Base-by-base conservation (phyloP, 345 rosid species). In the Fremontodendron californicum region DNA sequence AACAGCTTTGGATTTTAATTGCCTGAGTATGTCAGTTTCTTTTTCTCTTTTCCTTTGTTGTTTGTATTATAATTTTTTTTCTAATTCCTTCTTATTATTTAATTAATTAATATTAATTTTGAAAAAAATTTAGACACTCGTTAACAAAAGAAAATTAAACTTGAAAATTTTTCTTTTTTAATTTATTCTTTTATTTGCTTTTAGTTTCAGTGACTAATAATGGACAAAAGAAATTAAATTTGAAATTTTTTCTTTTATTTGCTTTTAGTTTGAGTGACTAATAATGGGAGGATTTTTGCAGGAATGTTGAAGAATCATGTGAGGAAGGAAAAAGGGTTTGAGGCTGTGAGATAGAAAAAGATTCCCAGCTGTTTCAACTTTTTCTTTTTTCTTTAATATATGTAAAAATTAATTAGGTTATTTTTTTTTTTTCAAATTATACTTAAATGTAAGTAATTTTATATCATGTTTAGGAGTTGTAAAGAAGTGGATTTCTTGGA, bases 281-380 rank as follows among this genome's bases (percentile, higher is more conserved):
- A 42, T 67, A 43, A 67, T 43, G 18, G 18, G 31, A 12, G 0
- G 18, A 11, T 61, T 40, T 61, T 76, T 75, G 85, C 94, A 93
- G 99, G 88, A 13, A 78, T 18, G 78, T 49, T 80, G 84, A 78
- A 80, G 87, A 82, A 83, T 74, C 82, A 75, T 62, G 90, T 73
- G 89, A 92, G 83, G 88, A 85, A 85, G 81, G 86, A 78, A 75
- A 78, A 70, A 75, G 89, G 87, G 48, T 78, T 82, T 76, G 90
- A 77, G 84, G 87, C 80, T 16, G 66, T 67, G 80, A 86, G 91
- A 81, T 86, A 77, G 74, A 52, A 21, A 66, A 83, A 70, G 68
- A 69, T 61, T 69, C 76, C 57, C 19, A 68, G 37, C 45, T 74
- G 76, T 78, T 61, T 42, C 80, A 69, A 51, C 42, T 33, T 70